Evolutionary conservation across 140 eudicot genomes (phyloP).

Genomic region (Erigeron philadelphicus): DNA sequence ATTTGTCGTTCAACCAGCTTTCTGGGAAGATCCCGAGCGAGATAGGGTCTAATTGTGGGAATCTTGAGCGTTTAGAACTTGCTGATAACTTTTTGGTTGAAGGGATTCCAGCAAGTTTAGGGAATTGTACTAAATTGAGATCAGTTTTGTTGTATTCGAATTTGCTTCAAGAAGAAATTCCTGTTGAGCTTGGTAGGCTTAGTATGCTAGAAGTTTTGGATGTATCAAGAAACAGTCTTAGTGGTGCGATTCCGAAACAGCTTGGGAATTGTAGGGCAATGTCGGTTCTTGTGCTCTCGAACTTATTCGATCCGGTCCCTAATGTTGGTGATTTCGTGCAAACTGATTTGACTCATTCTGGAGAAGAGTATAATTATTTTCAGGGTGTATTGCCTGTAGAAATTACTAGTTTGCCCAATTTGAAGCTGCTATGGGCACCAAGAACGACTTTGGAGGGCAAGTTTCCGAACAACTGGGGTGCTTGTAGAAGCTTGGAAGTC

Average conservation of each 20-base stretch:
- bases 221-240: constrained; percentile 64
- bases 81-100: constrained; percentile 49
- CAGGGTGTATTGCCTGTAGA: constrained; percentile 48
- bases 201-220: constrained; percentile 54
- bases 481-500: constrained; percentile 52
- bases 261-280: constrained; percentile 54
- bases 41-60: constrained; percentile 52
- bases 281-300: constrained; percentile 59
- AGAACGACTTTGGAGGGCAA: constrained; percentile 54
- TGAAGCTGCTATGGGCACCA: constrained; percentile 72
- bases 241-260: constrained; percentile 50
- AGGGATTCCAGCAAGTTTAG: constrained; percentile 46
- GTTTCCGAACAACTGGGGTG: constrained; percentile 59
- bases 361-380: constrained; percentile 53
- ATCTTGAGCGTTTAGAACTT: constrained; percentile 60
- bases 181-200: constrained; percentile 55
- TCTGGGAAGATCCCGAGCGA: constrained; percentile 53
- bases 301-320: constrained; percentile 54
- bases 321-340: neutral
- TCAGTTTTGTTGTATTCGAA: constrained; percentile 53
- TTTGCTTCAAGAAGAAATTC: constrained; percentile 65
- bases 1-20: constrained; percentile 62
- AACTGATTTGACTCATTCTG: constrained; percentile 23
- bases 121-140: constrained; percentile 49
- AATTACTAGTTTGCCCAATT: constrained; percentile 46